phyloP scores from a whole-genome alignment of 306 rosid species.

The Quercus mongolica region DNA sequence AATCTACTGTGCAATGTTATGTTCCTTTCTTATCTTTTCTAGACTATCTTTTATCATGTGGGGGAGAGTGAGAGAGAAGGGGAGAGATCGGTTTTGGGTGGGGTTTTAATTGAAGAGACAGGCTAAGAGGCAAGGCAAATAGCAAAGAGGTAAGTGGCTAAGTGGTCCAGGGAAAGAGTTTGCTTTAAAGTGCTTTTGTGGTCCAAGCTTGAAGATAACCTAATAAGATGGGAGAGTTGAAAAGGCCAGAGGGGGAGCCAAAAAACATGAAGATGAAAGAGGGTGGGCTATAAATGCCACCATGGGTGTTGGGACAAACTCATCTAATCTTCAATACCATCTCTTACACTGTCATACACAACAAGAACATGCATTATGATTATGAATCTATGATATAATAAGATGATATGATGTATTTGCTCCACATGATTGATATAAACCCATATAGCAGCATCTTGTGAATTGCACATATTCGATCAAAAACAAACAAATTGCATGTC shows the following conservation, averaged over 20 bases:
- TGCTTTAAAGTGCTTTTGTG: conserved; percentile 36
- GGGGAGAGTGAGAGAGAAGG: conserved; percentile 10
- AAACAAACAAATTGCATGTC: conserved; percentile 1
- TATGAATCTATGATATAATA: neutral
- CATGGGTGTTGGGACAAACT: conserved; percentile 17
- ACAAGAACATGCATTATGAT: neutral
- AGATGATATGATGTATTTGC: neutral
- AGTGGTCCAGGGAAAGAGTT: conserved; percentile 45
- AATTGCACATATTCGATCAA: conserved; percentile 11
- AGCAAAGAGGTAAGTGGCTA: conserved; percentile 28
- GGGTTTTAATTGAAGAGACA: neutral
- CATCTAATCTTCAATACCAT: conserved; percentile 16
- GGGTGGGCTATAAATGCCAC: conserved; percentile 20
- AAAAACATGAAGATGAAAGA: conserved; percentile 9
- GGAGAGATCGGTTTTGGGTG: neutral
- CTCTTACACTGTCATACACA: neutral
- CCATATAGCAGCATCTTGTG: conserved; percentile 1
- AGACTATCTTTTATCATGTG: neutral
- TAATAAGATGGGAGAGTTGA: conserved; percentile 1
- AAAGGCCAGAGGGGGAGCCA: neutral
- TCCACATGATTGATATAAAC: neutral
- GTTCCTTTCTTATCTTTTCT: neutral
- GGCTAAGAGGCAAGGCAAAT: conserved; percentile 12
- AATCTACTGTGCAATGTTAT: neutral
- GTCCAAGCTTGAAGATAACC: conserved; percentile 38